Conservation (phyloP, 345 rosid species). For the Turritis glabra region DNA sequence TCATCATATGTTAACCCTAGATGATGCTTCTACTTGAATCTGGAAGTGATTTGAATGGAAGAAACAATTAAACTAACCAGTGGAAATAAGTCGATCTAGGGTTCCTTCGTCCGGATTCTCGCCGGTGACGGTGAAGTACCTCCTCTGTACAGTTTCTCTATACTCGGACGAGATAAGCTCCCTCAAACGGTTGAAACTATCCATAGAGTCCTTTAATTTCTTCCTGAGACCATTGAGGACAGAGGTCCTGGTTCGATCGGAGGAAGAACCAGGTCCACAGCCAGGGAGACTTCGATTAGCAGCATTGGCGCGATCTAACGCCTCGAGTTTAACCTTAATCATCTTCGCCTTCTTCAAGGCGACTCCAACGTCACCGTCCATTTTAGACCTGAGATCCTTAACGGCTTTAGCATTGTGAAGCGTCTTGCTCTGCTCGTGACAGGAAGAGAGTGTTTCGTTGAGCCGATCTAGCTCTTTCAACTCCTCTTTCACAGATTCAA, state of each 20-base stretch:
- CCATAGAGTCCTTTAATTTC: conserved; percentile 91
- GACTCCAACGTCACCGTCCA: conserved; percentile 80
- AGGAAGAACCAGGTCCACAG: conserved; percentile 85
- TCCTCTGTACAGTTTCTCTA: conserved; percentile 88
- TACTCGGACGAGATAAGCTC: conserved; percentile 75
- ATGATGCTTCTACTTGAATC: neutral
- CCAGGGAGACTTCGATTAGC: conserved; percentile 77
- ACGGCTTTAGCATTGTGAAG: conserved; percentile 76
- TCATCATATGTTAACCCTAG: neutral
- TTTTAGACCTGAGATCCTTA: conserved; percentile 66
- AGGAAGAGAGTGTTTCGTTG: conserved; percentile 54
- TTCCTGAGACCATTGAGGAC: conserved; percentile 89
- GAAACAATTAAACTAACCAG: conserved; percentile 51
- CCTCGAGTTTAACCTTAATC: conserved; percentile 77
- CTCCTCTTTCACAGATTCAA: conserved; percentile 79
- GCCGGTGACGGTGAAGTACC: conserved; percentile 92
- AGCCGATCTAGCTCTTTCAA: conserved; percentile 72
- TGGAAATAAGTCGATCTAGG: conserved; percentile 81
- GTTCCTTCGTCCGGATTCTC: conserved; percentile 84
- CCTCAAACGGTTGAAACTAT: conserved; percentile 68
- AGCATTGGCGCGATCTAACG: conserved; percentile 84
- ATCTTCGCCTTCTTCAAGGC: conserved; percentile 87
- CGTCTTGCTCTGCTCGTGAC: conserved; percentile 92
- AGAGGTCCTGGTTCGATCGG: conserved; percentile 82
- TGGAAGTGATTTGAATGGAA: conserved; percentile 1